These are phyloP conservation scores for Arachis stenosperma DNA, from an alignment of 306 rosid genomes.

Conservation along the genomic window DNA sequence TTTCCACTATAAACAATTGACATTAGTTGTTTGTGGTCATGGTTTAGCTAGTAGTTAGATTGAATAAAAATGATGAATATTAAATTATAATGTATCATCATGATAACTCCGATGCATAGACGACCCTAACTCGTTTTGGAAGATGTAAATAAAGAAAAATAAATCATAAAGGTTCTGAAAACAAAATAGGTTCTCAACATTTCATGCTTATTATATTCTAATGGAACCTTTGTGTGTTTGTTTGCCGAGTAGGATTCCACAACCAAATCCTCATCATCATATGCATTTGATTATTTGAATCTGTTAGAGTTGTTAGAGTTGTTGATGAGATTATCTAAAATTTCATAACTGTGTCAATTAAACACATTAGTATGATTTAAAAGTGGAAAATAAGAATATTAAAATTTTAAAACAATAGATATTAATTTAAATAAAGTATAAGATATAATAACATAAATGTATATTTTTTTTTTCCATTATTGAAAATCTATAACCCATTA, in stretches of 20 bases:
- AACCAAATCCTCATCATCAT: constrained; percentile 10
- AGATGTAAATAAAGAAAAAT: background rate
- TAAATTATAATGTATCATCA: background rate
- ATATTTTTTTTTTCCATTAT: too few species aligned
- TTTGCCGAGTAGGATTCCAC: constrained; percentile 53
- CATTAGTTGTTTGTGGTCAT: background rate
- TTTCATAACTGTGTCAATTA: too few species aligned
- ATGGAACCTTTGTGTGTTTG: constrained; percentile 35
- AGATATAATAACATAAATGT: too few species aligned
- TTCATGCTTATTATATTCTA: constrained; percentile 4
- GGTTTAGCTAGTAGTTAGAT: background rate
- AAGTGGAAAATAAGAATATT: too few species aligned
- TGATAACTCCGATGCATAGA: constrained; percentile 1
- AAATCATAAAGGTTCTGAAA: background rate
- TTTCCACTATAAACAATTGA: background rate
- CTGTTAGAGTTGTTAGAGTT: background rate
- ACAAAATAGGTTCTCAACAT: constrained; percentile 41
- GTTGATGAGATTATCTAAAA: too few species aligned
- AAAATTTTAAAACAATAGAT: too few species aligned
- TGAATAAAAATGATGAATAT: background rate
- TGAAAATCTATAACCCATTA: background rate
- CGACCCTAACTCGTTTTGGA: background rate
- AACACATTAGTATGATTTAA: too few species aligned
- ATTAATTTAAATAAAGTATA: too few species aligned
- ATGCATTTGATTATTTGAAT: background rate